Conservation (phyloP, 305 asterid genomes). For the Solanum aculeatissimum region DNA sequence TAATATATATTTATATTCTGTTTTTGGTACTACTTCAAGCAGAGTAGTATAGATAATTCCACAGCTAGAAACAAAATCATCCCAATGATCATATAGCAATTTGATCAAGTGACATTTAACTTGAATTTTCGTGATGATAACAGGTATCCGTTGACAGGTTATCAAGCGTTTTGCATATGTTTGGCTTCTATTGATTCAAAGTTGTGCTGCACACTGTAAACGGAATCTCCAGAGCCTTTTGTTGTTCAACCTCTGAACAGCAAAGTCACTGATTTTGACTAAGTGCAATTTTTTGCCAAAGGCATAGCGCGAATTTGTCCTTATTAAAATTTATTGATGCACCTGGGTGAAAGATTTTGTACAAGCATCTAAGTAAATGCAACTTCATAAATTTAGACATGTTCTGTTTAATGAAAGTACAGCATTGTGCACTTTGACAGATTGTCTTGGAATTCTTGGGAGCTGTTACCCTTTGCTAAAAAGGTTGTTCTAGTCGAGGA, state of each 20-base stretch:
- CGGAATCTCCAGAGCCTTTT: neutral
- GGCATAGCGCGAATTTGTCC: neutral
- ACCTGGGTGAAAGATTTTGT: neutral
- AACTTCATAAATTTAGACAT: neutral
- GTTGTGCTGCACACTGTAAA: constrained; percentile 72
- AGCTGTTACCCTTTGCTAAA: neutral
- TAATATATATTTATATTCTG: constrained; percentile 2
- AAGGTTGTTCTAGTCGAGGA: neutral
- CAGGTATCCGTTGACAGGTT: constrained; percentile 92
- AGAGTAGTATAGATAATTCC: neutral
- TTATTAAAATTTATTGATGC: neutral
- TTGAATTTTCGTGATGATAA: neutral
- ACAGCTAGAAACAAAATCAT: neutral
- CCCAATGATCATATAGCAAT: neutral
- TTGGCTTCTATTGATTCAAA: constrained; percentile 89
- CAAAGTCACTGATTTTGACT: neutral
- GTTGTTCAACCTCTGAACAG: constrained; percentile 22
- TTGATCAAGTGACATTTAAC: neutral
- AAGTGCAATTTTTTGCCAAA: neutral
- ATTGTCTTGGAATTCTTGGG: neutral
- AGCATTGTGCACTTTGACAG: neutral
- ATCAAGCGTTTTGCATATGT: constrained; percentile 86
- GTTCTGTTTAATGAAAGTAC: neutral
- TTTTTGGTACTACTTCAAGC: neutral
- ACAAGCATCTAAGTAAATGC: neutral